Evolutionary conservation across 1,284 basidiomycete genomes (phyloP), one percentile per base, ranked within the genome.

Genomic region (Sporisorium exsertum): DNA sequence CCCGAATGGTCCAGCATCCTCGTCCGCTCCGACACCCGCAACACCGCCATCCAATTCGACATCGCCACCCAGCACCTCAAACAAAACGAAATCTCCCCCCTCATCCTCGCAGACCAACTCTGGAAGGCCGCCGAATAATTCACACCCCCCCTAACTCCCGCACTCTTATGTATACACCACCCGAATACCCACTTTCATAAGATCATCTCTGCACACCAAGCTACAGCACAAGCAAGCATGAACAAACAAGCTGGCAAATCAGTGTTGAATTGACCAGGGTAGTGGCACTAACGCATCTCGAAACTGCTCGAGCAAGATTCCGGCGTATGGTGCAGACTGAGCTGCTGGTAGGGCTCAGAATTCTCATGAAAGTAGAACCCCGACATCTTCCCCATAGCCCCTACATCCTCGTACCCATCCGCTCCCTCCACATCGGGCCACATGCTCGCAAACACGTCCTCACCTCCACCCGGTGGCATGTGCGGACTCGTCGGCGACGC

Each of bases 291-390:
- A n/a, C 86, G 85, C 71, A 88, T 78, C 78, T 88, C 87, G 47
- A 87, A 87, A 16, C 83, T 80, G 37, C 82, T 78, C 37, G 73
- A 78, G 20, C 81, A 66, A 12, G 77, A 63, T 29, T 81, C 70
- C 9, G 87, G 85, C 0, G 86, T 82, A 72, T 88, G 87, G n/a
- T 82, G 81, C 10, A 88, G 82, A 40, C 83, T 85, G 15, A 88
- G 82, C 71, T 88, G 87, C 75, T 88, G 88, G 77, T 83, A 94
- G 90, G 92, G 92, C 81, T 94, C 92, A 60, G 91, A 93, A 81
- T 93, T 92, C 87, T 92, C 92, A 87, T 97, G 95, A 87, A 93
- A 97, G 87, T 97, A 97, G 87, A 94, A 96, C 27, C 93, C 93
- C 73, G 89, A 91, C 92, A 94, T 94, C 49, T 85, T 82, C n/a